These are phyloP conservation scores for Arachnopeziza araneosa DNA, from an alignment of 2,329 filamentous ascomycete species.

Conservation along the genomic window DNA sequence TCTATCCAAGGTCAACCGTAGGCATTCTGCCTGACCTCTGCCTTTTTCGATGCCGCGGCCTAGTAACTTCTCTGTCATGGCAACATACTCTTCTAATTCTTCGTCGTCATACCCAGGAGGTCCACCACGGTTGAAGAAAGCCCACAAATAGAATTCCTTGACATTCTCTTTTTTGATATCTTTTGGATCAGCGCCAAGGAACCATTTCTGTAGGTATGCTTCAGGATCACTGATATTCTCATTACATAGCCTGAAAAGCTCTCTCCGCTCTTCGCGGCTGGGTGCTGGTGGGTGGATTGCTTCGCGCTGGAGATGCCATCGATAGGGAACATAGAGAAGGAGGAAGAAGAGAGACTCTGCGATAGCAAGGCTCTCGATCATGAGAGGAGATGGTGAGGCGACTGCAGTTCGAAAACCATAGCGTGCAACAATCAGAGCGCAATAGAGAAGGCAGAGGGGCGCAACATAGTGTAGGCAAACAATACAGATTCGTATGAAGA, in stretches of 20 bases:
- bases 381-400: constrained; percentile 25
- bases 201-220: constrained; percentile 52
- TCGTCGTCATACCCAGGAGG: constrained; percentile 41
- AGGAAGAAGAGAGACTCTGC: constrained; percentile 52
- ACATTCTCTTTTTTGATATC: constrained; percentile 55
- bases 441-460: constrained; percentile 44
- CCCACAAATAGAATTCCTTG: constrained; percentile 57
- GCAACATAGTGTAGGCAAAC: constrained; percentile 40
- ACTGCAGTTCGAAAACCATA: constrained; percentile 25
- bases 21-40: constrained; percentile 44
- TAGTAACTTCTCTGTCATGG: constrained; percentile 44
- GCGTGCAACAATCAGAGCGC: constrained; percentile 29
- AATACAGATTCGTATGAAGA: constrained; percentile 43
- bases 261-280: constrained; percentile 39
- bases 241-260: constrained; percentile 46
- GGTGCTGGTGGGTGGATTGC: constrained; percentile 44
- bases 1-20: constrained; percentile 53
- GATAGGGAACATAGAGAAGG: constrained; percentile 46
- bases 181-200: constrained; percentile 43
- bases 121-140: constrained; percentile 46
- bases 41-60: constrained; percentile 45
- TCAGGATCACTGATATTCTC: constrained; percentile 47
- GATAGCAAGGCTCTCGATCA: constrained; percentile 37
- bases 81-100: constrained; percentile 51
- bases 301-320: constrained; percentile 44